Evolutionary conservation across 2,329 filamentous ascomycete genomes (phyloP), one percentile per base, ranked within the genome.

Genomic region (Colletotrichum euphorbiae): DNA sequence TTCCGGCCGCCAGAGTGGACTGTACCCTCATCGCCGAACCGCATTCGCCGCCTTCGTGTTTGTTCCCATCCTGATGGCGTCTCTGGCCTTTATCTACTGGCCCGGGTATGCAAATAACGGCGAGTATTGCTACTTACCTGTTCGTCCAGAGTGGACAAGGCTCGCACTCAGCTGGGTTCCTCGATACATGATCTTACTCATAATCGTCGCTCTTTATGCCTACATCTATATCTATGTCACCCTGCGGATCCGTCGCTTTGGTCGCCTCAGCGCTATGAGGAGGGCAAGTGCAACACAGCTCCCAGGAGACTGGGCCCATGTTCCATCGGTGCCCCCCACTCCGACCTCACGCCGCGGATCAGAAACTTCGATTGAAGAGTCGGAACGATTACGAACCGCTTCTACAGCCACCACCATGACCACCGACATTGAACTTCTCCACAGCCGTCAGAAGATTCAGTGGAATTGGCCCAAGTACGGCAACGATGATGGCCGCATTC

Each of bases 81-180:
- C 83, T 0, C 76, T 93, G 7, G 88, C 90, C 0, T 93, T 93
- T 71, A 74, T 89, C 72, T 86, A 88, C 66, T 79, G 80, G 5
- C 76, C 77, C 1, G 88, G 83, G 2, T 93, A 91, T 73, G 79
- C 86, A 50, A 87, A 89, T 21, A 84, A 87, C 55, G 90, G 89
- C 2, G 86, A 89, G 19, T 91, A 89, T 72, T 95, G 92, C 76
- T 90, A 90, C 70, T 81, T 94, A 3, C 90, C 91, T 0, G 80
- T 87, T 15, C 82, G 86, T 3, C 89, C 90, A 0, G 84, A 84
- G 69, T 94, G 92, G 92, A 90, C 90, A 70, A 84, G 89, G 48
- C 80, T 90, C 15, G 88, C 86, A 0, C 80, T 94, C 2, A 86
- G 87, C 65, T 95, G 92, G 92, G 84, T 92, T 7, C 92, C 92